Evolutionary conservation across 1,284 basidiomycete species (phyloP).

Genomic region (Tilletia walkeri): DNA sequence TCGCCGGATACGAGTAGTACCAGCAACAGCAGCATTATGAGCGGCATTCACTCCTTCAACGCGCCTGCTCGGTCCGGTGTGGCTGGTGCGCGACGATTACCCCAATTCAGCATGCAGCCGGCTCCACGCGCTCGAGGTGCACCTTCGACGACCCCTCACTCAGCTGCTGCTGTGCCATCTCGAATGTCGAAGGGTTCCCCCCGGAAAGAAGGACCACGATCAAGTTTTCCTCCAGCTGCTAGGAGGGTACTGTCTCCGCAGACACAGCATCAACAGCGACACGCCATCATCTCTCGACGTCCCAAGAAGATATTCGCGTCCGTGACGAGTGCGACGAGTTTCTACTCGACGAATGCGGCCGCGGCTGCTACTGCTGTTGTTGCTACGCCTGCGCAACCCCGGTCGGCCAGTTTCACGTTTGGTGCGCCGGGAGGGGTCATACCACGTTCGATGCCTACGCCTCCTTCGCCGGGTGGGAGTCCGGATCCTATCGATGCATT

Average conservation of each 20-base stretch:
- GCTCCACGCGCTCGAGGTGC: neutral
- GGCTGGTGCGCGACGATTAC: neutral
- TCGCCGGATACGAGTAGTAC: neutral
- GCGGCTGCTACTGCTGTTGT: neutral
- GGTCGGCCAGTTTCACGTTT: neutral
- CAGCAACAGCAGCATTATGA: slow-evolving; percentile 14
- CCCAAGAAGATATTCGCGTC: slow-evolving; percentile 12
- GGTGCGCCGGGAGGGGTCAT: neutral
- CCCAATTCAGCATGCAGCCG: neutral
- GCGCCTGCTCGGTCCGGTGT: neutral
- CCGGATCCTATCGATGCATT: slow-evolving; percentile 16
- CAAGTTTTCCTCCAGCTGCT: no score
- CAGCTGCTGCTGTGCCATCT: no score
- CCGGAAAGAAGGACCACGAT: no score
- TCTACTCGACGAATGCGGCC: slow-evolving; percentile 5
- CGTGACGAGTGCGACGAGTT: slow-evolving; percentile 2
- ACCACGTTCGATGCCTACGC: neutral
- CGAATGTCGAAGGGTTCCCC: no score
- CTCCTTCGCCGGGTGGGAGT: neutral
- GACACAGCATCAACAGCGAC: neutral
- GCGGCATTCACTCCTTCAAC: slow-evolving; percentile 6
- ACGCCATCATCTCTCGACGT: neutral
- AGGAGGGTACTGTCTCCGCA: neutral
- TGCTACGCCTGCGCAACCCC: no score
- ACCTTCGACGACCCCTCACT: no score